Conservation (phyloP, 2,329 filamentous ascomycete genomes). For the Claviceps sp. region DNA sequence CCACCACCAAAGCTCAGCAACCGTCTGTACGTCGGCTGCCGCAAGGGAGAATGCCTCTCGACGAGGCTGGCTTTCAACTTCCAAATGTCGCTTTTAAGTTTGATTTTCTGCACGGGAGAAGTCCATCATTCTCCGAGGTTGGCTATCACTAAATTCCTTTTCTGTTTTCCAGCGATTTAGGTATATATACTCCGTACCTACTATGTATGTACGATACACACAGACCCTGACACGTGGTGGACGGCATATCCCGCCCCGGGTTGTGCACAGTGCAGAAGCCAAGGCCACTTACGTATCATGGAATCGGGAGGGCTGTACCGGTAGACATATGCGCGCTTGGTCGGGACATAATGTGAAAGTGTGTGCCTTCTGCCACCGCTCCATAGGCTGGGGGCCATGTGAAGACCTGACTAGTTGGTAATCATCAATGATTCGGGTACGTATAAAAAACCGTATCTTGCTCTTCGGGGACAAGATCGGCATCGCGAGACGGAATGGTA, state of each 20-base stretch:
- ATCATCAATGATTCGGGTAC: not conserved
- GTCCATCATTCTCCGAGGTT: not conserved
- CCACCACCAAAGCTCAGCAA: no score
- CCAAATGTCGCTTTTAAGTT: not conserved
- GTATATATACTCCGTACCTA: no score
- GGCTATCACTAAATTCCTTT: not conserved
- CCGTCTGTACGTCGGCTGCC: conserved; percentile 5
- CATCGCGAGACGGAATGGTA: not conserved
- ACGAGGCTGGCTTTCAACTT: conserved; percentile 1
- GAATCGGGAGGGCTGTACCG: not conserved
- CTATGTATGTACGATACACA: not conserved
- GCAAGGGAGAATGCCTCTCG: conserved; percentile 5
- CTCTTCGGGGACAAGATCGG: not conserved
- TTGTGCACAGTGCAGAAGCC: not conserved
- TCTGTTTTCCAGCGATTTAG: not conserved
- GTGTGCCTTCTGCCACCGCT: not conserved
- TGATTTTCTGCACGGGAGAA: conserved; percentile 2
- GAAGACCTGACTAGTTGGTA: not conserved
- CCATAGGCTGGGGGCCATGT: not conserved
- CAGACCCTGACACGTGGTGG: not conserved
- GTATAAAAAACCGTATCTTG: not conserved
- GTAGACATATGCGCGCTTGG: not conserved
- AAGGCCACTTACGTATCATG: not conserved
- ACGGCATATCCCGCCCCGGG: not conserved
- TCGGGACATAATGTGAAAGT: no score